Evolutionary conservation across 345 rosid species (phyloP).

Genomic region (Sonneratia alba): DNA sequence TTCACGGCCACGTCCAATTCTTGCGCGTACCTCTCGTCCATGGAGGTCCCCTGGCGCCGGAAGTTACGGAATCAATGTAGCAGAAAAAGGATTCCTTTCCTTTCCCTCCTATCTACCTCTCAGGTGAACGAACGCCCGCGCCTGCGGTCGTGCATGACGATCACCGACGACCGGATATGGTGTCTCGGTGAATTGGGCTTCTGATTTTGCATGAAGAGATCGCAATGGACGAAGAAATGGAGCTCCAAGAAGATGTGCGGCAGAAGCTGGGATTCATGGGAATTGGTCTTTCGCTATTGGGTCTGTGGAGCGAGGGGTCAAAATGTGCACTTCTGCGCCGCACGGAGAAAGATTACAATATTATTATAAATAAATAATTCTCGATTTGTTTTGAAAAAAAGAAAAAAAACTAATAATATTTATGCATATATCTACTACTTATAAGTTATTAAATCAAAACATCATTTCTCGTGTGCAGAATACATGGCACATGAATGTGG

Average conservation of each 20-base stretch:
- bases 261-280: too few species aligned
- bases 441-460: too few species aligned
- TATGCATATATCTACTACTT: too few species aligned
- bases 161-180: not conserved
- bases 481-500: too few species aligned
- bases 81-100: not conserved
- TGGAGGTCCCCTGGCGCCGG: not conserved
- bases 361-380: too few species aligned
- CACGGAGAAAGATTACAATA: too few species aligned
- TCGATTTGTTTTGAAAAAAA: too few species aligned
- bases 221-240: not conserved
- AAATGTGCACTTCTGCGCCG: too few species aligned
- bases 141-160: not conserved
- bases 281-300: not conserved
- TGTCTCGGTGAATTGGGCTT: not conserved
- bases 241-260: not conserved
- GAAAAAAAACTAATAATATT: too few species aligned
- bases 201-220: not conserved
- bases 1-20: constrained; percentile 80
- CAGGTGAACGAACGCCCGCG: not conserved
- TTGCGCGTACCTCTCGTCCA: constrained; percentile 20
- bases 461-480: too few species aligned
- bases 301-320: not conserved
- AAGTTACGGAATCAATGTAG: not conserved
- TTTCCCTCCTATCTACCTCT: not conserved